These are phyloP conservation scores for Aspergillus aculeatinus DNA, from an alignment of 2,329 filamentous ascomycete genomes.

Conservation along the genomic window DNA sequence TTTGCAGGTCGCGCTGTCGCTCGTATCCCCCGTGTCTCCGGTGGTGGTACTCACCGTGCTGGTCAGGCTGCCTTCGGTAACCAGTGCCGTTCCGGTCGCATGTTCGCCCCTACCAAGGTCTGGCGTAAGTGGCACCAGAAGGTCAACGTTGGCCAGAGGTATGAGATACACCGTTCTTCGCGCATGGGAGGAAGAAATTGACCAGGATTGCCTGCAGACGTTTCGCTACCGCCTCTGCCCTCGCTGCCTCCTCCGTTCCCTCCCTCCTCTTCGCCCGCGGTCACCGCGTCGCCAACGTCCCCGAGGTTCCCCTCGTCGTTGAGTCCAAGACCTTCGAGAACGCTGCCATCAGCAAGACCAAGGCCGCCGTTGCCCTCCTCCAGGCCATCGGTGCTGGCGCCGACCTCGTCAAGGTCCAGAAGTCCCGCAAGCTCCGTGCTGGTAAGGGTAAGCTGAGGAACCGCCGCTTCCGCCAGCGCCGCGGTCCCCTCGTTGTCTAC, in stretches of 20 bases:
- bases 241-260: conserved; percentile 92
- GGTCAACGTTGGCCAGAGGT: conserved; percentile 99
- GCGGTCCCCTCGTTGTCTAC: conserved; percentile 97
- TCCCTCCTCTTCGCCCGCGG: conserved; percentile 95
- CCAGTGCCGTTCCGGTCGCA: conserved; percentile 99
- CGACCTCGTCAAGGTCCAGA: conserved; percentile 93
- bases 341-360: conserved; percentile 81
- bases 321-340: conserved; percentile 85
- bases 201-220: conserved; percentile 57
- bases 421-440: conserved; percentile 93
- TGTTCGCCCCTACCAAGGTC: conserved; percentile 99
- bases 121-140: conserved; percentile 99
- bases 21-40: conserved; percentile 99
- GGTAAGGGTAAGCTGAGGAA: conserved; percentile 99
- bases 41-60: conserved; percentile 99
- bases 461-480: conserved; percentile 95
- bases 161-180: conserved; percentile 35
- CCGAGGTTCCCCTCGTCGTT: conserved; percentile 96
- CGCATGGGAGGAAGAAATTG: conserved; percentile 3
- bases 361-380: conserved; percentile 80
- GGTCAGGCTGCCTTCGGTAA: conserved; percentile 99
- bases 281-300: conserved; percentile 87
- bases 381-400: conserved; percentile 85
- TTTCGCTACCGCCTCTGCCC: conserved; percentile 94
- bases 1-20: conserved; percentile 88